Evolutionary conservation across 345 rosid species (phyloP).

Genomic region (Rhizophora mangle): DNA sequence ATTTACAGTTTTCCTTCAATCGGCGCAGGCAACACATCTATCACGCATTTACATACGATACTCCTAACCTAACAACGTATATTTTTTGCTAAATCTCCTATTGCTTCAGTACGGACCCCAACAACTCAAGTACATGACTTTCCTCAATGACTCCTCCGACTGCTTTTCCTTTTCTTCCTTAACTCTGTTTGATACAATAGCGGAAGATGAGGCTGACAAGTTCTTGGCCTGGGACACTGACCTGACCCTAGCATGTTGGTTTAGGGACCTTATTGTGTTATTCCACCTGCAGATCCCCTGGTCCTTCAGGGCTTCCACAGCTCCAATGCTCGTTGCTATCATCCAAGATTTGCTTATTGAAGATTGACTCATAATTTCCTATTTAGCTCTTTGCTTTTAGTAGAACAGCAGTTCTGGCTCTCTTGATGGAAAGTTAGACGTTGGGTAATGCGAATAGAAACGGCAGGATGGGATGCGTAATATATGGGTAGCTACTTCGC

Average conservation of each 20-base stretch:
- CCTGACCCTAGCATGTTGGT: conserved; percentile 30
- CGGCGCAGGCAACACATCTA: no score
- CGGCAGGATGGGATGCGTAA: no score
- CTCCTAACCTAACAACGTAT: no score
- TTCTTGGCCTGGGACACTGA: conserved; percentile 31
- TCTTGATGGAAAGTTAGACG: no score
- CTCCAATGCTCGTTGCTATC: conserved; percentile 10
- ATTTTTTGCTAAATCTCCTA: no score
- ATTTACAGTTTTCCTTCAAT: no score
- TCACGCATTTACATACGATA: no score
- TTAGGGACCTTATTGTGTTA: conserved; percentile 26
- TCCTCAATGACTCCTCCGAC: conserved; percentile 48
- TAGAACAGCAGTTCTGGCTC: no score
- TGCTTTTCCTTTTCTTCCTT: conserved; percentile 12
- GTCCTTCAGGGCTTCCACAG: conserved; percentile 14
- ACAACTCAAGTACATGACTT: conserved; percentile 51
- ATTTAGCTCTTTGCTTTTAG: no score
- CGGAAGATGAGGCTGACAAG: conserved; percentile 24
- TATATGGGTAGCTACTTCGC: no score
- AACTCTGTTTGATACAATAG: conserved; percentile 4
- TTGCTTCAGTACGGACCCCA: conserved; percentile 40
- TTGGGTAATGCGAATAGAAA: no score
- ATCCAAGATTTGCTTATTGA: neutral
- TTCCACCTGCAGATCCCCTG: conserved; percentile 15
- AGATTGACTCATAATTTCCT: no score